These are phyloP conservation scores for Rhizopus microsporus DNA, from an alignment of 371 early-diverging fungal species.

Conservation along the genomic window DNA sequence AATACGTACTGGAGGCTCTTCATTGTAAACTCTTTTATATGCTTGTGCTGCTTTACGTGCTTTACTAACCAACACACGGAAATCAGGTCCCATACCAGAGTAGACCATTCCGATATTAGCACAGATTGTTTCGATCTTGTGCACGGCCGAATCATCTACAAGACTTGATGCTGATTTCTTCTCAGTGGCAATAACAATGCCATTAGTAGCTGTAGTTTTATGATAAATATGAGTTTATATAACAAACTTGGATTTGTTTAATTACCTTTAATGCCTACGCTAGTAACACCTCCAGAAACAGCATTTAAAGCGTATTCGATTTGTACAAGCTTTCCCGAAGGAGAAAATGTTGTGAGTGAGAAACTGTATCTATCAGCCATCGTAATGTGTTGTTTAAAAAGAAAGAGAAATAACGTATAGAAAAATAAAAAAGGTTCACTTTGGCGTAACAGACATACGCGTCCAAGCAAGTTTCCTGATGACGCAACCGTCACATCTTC, in stretches of 20 bases:
- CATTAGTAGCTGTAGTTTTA: slow-evolving; percentile 81
- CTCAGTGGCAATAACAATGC: slow-evolving; percentile 97
- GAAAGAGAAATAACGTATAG: background rate
- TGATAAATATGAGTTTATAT: background rate
- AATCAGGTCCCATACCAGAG: slow-evolving; percentile 98
- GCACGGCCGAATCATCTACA: slow-evolving; percentile 87
- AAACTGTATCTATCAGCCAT: slow-evolving; percentile 84
- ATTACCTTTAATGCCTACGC: slow-evolving; percentile 96
- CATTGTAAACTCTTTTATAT: slow-evolving; percentile 91
- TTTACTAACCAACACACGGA: slow-evolving; percentile 91
- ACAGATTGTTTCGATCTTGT: slow-evolving; percentile 89
- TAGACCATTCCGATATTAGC: slow-evolving; percentile 96
- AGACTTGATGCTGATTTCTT: slow-evolving; percentile 94
- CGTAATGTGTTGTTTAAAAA: background rate
- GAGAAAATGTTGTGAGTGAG: slow-evolving; percentile 99
- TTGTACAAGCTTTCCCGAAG: slow-evolving; percentile 99
- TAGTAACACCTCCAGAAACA: slow-evolving; percentile 93
- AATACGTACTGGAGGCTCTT: slow-evolving; percentile 93
- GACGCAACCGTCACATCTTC: no score
- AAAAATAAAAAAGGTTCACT: background rate
- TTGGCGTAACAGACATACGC: background rate
- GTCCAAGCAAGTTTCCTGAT: background rate
- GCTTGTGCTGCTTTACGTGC: slow-evolving; percentile 96
- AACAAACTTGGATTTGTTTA: background rate
- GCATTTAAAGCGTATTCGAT: slow-evolving; percentile 98